These are phyloP conservation scores for Cryptococcus depauperatus DNA, from an alignment of 1,284 basidiomycete species.

Conservation along the genomic window DNA sequence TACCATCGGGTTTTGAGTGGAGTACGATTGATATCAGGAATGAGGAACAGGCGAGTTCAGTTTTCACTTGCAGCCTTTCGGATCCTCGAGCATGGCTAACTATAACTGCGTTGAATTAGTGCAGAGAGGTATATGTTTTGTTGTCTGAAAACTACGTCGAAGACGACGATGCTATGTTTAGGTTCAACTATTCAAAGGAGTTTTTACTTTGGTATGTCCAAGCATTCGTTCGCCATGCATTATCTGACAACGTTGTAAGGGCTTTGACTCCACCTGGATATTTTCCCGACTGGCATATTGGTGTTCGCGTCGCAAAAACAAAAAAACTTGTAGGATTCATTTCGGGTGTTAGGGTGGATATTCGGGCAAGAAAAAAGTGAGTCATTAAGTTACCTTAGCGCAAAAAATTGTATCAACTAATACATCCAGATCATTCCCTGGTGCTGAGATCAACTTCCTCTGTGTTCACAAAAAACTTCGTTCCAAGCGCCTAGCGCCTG, in stretches of 20 bases:
- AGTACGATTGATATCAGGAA: constrained; percentile 72
- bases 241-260: constrained; percentile 50
- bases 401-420: constrained; percentile 1
- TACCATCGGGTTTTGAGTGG: constrained; percentile 95
- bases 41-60: constrained; percentile 55
- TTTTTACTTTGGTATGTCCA: constrained; percentile 78
- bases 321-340: constrained; percentile 98
- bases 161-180: constrained; percentile 89
- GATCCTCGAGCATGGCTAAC: not conserved
- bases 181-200: constrained; percentile 92
- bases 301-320: constrained; percentile 80
- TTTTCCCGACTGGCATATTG: constrained; percentile 88
- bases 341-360: constrained; percentile 78
- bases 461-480: constrained; percentile 97
- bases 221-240: not conserved
- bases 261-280: constrained; percentile 91
- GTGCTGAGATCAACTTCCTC: constrained; percentile 94
- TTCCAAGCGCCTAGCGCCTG: constrained; percentile 88
- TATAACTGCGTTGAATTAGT: constrained; percentile 47
- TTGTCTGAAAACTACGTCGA: constrained; percentile 94
- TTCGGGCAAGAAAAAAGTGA: constrained; percentile 72
- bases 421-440: constrained; percentile 55
- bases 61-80: not conserved
- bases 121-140: constrained; percentile 85
- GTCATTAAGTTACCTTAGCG: constrained; percentile 25